Base-by-base conservation (phyloP, 805 yeast genomes). In the Osmozyma mogii region DNA sequence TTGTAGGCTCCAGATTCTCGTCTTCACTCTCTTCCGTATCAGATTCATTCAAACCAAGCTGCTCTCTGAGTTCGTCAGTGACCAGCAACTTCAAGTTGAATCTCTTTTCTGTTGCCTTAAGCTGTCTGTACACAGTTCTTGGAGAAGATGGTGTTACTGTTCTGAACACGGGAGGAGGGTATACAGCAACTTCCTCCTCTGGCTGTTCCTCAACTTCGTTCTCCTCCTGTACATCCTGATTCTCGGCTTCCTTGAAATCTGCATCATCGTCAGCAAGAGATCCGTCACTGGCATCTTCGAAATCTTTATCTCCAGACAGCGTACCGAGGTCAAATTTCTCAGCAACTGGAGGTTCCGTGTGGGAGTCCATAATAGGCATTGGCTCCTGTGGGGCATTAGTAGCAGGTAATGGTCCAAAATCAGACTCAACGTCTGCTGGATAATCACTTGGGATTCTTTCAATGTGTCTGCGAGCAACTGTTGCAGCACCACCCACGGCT, bases 21-120 rank as follows among this genome's bases (percentile, higher is more conserved):
- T n/a, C n/a, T n/a, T n/a, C n/a, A n/a, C n/a, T n/a, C n/a, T n/a
- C n/a, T n/a, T n/a, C n/a, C n/a, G n/a, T n/a, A n/a, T n/a, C n/a
- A n/a, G n/a, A n/a, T n/a, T n/a, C n/a, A n/a, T n/a, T n/a, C n/a
- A n/a, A n/a, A 5, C 37, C 40, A 3, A 34, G 25, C 22, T 40
- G 37, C 6, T 25, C 17, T 14, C 32, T 30, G 15, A 42, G 33
- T n/a, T 31, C 31, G 3, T 35, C 32, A 4, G 40, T 41, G 14
- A 43, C 31, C 4, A 35, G 32, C 8, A 42, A 36, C 24, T 36
- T 37, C 15, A 42, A 25, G 10, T 38, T 25, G 32, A 35, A 42
- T 15, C 25, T 40, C 28, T 30, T 29, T 17, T 42, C 39, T 2
- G 46, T 38, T 3, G 21, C 24, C 20, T 27, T 35, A 17, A 42